Conservation (phyloP, 2,329 filamentous ascomycete genomes). For the Aspergillus arachidicola region DNA sequence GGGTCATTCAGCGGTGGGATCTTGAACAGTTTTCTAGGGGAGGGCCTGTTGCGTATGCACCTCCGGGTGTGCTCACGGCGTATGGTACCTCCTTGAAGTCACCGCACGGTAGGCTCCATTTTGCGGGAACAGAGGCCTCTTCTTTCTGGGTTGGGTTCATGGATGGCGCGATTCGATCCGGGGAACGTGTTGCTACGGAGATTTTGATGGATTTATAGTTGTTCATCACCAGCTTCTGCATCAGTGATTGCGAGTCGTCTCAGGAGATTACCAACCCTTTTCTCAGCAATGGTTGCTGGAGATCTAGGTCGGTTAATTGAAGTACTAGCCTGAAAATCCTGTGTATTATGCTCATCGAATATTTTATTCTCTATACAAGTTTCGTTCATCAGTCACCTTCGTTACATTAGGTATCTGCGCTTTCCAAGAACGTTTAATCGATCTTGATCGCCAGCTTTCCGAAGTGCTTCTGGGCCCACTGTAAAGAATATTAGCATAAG, state of each 20-base stretch:
- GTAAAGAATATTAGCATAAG: slow-evolving; percentile 22
- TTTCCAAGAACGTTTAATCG: slow-evolving; percentile 22
- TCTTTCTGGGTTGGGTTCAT: slow-evolving; percentile 29
- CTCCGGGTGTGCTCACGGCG: slow-evolving; percentile 22
- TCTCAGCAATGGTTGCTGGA: neutral
- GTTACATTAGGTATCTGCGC: neutral
- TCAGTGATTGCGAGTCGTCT: neutral
- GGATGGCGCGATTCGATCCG: slow-evolving; percentile 29
- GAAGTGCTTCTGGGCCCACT: slow-evolving; percentile 57
- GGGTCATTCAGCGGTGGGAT: slow-evolving; percentile 27
- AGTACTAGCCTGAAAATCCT: neutral
- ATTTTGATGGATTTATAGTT: slow-evolving; percentile 2
- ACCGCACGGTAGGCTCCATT: slow-evolving; percentile 22
- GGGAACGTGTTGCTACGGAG: slow-evolving; percentile 20
- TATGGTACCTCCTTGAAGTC: slow-evolving; percentile 21
- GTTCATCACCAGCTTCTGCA: neutral
- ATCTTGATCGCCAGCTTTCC: slow-evolving; percentile 58
- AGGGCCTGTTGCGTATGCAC: slow-evolving; percentile 26
- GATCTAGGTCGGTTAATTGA: neutral
- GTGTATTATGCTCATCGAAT: neutral
- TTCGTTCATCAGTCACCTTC: neutral
- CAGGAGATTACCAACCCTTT: neutral
- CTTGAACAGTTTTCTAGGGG: slow-evolving; percentile 27
- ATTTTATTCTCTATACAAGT: neutral
- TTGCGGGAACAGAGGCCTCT: slow-evolving; percentile 28